Base-by-base conservation (phyloP, 768 basidiomycete species). In the Dioszegia aurantiaca region DNA sequence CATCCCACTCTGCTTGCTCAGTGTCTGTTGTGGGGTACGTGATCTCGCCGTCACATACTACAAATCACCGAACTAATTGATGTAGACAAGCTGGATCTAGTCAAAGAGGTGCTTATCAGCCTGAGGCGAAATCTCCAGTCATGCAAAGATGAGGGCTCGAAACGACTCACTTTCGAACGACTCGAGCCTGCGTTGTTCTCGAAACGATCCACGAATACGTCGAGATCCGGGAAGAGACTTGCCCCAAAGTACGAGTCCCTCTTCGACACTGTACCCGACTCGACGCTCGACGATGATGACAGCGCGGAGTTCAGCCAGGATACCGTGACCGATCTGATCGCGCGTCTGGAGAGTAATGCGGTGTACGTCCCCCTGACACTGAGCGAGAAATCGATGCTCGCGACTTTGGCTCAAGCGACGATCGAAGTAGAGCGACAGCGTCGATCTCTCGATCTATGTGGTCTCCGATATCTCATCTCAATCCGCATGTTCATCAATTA, bases 1-100 rank as follows among this genome's bases (percentile, higher is more conserved):
- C 90, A 97, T 77, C 93, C 94, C 3, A 90, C 93, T 69, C 87
- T 94, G 82, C 74, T 98, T 17, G 78, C 92, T 12, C 93, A 97
- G 70, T 94, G 90, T 71, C 79, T 97, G 55, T 78, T 95, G 8
- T 94, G 91, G 92, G 87, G 93, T 93, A 65, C 56, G 84, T 72
- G 33, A 4, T 24, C 26, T 37, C n/a, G 12, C 19, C n/a, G 8
- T 16, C 28, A 27, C 23, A 37, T 16, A 21, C 4, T 9, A 3
- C 23, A 27, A 37, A n/a, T n/a, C n/a, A n/a, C n/a, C n/a, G n/a
- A n/a, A 17, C 27, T 44, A 19, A 28, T 28, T 17, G 14, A 16
- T 12, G n/a, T 52, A 93, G 91, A 86, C 37, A 94, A 94, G 75
- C 74, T 89, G 37, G 87, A 88, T 57, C 74, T 91, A 6, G 92